These are phyloP conservation scores for Durotheca rogersii DNA, from an alignment of 495 filamentous ascomycete species.

Conservation along the genomic window DNA sequence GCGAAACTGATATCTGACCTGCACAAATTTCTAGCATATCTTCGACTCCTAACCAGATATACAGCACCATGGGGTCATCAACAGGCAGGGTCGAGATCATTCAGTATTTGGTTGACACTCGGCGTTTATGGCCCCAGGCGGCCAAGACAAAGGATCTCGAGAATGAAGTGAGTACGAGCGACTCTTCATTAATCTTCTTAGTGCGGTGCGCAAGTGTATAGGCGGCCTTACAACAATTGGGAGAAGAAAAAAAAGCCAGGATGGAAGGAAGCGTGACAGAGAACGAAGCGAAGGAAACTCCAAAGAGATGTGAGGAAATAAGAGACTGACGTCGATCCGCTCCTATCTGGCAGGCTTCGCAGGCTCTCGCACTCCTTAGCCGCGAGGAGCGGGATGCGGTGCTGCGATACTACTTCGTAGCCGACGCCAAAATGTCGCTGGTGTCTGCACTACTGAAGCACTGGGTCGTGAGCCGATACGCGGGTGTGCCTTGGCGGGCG, in stretches of 20 bases:
- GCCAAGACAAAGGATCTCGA: constrained; percentile 43
- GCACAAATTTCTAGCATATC: no score
- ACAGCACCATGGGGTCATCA: constrained; percentile 22
- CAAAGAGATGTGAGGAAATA: background rate
- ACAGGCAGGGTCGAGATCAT: constrained; percentile 31
- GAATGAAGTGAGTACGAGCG: constrained; percentile 38
- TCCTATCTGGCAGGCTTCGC: constrained; percentile 56
- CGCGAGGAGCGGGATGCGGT: constrained; percentile 51
- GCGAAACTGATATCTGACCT: no score
- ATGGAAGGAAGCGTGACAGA: no score
- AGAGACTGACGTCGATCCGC: constrained; percentile 1
- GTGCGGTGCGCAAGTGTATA: no score
- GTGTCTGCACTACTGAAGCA: constrained; percentile 80
- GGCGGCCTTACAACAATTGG: background rate
- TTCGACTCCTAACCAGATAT: background rate
- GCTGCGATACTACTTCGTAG: constrained; percentile 58
- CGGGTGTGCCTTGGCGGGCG: constrained; percentile 64
- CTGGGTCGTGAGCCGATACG: constrained; percentile 63
- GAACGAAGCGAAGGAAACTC: no score
- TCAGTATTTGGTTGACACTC: constrained; percentile 53
- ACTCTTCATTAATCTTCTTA: constrained; percentile 5
- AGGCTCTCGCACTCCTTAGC: constrained; percentile 59
- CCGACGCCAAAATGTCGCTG: constrained; percentile 68
- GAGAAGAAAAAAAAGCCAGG: constrained; percentile 2
- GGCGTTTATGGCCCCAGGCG: constrained; percentile 44